Percentiles rank a stretch among this genome's conserved stretches.
Conservation (phyloP, 2,329 filamentous ascomycete species). For the Chaetomiaceae sp. region DNA sequence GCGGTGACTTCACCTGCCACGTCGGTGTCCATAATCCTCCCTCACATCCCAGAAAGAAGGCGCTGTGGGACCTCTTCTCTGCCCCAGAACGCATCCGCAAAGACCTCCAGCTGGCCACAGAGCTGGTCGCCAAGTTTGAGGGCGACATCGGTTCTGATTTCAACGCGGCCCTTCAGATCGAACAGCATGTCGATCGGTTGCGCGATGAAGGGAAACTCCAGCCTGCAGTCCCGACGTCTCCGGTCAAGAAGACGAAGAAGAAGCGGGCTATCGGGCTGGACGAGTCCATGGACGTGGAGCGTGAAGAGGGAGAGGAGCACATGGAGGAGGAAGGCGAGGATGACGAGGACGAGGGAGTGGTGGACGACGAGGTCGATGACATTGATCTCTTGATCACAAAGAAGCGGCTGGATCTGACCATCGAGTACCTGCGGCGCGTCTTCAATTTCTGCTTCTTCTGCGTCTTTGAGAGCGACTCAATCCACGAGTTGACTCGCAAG, state of each 20-base stretch:
- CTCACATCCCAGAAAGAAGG: slow-evolving; percentile 82
- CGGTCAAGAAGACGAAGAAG: slow-evolving; percentile 59
- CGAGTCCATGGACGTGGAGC: slow-evolving; percentile 63
- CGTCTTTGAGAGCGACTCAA: slow-evolving; percentile 95
- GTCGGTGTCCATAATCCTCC: slow-evolving; percentile 94
- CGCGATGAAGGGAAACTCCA: slow-evolving; percentile 72
- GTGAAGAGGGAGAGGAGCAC: slow-evolving; percentile 60
- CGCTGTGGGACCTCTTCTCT: slow-evolving; percentile 93
- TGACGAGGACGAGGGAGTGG: slow-evolving; percentile 74
- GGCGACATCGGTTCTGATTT: slow-evolving; percentile 72
- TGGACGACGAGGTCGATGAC: slow-evolving; percentile 81
- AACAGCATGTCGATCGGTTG: slow-evolving; percentile 80
- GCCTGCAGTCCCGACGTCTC: slow-evolving; percentile 51
- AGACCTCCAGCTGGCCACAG: slow-evolving; percentile 77
- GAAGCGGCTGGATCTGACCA: slow-evolving; percentile 92
- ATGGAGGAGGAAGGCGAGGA: slow-evolving; percentile 68
- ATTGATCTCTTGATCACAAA: slow-evolving; percentile 88
- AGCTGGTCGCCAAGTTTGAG: slow-evolving; percentile 80
- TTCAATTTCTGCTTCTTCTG: slow-evolving; percentile 99
- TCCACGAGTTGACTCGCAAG: slow-evolving; percentile 92
- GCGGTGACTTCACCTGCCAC: slow-evolving; percentile 95
- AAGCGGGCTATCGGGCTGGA: slow-evolving; percentile 57
- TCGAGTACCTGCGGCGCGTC: slow-evolving; percentile 93
- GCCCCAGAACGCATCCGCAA: slow-evolving; percentile 89
- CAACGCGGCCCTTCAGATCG: slow-evolving; percentile 74